Evolutionary conservation across 495 filamentous ascomycete species (phyloP).

Genomic region (Neurospora intermedia): DNA sequence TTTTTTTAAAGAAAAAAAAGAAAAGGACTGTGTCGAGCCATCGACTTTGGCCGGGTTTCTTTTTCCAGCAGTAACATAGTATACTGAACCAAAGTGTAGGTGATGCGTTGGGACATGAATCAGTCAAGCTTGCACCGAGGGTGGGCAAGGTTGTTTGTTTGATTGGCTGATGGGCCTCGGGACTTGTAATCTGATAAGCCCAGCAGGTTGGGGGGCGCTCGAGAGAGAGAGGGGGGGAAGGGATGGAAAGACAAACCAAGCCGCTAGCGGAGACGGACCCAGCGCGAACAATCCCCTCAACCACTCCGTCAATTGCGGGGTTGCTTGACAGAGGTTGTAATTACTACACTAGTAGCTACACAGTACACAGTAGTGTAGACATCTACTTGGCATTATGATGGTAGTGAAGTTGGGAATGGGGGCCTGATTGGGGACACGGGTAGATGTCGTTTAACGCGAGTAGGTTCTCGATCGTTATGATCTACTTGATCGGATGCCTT

Average conservation of each 20-base stretch:
- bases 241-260: background rate
- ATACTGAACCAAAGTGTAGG: background rate
- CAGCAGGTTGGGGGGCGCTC: background rate
- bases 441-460: background rate
- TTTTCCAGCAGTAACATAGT: no score
- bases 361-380: background rate
- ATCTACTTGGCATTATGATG: background rate
- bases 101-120: background rate
- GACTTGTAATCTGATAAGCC: background rate
- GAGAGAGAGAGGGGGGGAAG: background rate
- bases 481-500: background rate
- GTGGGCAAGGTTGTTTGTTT: background rate
- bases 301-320: background rate
- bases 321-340: background rate
- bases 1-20: no score
- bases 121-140: background rate
- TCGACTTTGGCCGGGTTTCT: no score
- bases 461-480: background rate
- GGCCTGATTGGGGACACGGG: background rate
- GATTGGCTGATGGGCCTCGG: background rate
- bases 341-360: background rate
- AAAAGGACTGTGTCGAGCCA: background rate
- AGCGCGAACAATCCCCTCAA: background rate
- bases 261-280: background rate
- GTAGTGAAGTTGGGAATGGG: background rate